Evolutionary conservation across 2,329 filamentous ascomycete genomes (phyloP), one percentile per base, ranked within the genome.

Genomic region (Nigrospora sphaerica): DNA sequence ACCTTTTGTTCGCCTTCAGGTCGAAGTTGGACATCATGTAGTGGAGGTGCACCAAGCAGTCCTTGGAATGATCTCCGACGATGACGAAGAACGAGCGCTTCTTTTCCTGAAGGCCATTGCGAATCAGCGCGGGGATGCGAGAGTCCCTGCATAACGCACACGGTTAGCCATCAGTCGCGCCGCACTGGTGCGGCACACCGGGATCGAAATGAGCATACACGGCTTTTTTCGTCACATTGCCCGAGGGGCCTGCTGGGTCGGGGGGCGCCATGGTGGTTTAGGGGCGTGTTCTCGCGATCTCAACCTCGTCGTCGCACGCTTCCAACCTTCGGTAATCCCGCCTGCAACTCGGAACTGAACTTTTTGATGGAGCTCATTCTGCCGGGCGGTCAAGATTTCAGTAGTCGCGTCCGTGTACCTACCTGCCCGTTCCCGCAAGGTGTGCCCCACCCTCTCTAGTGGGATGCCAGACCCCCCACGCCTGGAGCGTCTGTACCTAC

Each of bases 11-110:
- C 66, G 95, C 83, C 70, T 95, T 95, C 54, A 96, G 81, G 63
- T 95, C 88, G 62, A 87, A 84, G 57, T 81, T 86, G 43, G 91
- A 86, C 75, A 96, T 87, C 61, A 98, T 95, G 40, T 42, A 42
- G 43, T 49, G 44, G 3, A 91, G 77, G 63, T 96, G 83, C 55
- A 97, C 91, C 63, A 98, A 97, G 57, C 92, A 89, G 75, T 98
- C 93, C 68, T 98, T 98, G 55, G 90, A 83, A 48, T 83, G 82
- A 67, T 98, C 90, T 61, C 93, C 93, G 39, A 98, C 92, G 19
- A 98, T 84, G 48, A 98, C 88, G 68, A 98, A 95, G 74, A 98
- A 96, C 72, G 88, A 95, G 67, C 93, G 82, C 74, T 97, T 97
- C 80, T 95, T 96, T 67, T 96, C 90, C 67, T 88, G 88, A 51